These are phyloP conservation scores for Peronosclerospora sorghi DNA, from an alignment of 352 stramenopile species.

Conservation along the genomic window DNA sequence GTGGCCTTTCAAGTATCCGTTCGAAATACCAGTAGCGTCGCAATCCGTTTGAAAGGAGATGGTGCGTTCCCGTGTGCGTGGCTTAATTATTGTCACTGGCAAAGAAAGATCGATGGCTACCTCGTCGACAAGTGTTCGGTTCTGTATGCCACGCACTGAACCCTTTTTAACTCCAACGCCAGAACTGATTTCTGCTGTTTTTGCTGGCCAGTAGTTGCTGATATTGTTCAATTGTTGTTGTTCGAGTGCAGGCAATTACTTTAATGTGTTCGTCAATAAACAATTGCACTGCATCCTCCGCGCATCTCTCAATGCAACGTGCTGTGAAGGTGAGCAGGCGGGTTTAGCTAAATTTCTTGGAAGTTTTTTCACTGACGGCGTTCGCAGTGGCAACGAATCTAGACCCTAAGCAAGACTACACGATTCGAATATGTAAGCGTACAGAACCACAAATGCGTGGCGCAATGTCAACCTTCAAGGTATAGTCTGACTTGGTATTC, in stretches of 20 bases:
- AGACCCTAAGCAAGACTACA: slow-evolving; percentile 40
- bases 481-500: slow-evolving; percentile 1
- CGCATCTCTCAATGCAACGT: slow-evolving; percentile 61
- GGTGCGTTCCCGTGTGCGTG: slow-evolving; percentile 28
- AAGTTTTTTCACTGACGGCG: slow-evolving; percentile 3
- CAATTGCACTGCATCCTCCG: slow-evolving; percentile 65
- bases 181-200: slow-evolving; percentile 6
- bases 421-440: slow-evolving; percentile 64
- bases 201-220: slow-evolving; percentile 1
- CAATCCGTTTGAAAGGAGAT: slow-evolving; percentile 76
- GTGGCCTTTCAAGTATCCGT: slow-evolving; percentile 59
- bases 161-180: slow-evolving; percentile 25
- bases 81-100: not conserved
- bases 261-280: slow-evolving; percentile 80
- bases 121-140: slow-evolving; percentile 16
- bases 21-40: slow-evolving; percentile 41
- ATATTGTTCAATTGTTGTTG: not conserved
- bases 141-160: slow-evolving; percentile 28
- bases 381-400: slow-evolving; percentile 49
- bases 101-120: slow-evolving; percentile 7
- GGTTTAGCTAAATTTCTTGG: not conserved
- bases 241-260: slow-evolving; percentile 63
- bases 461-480: slow-evolving; percentile 81
- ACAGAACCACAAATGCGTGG: slow-evolving; percentile 79
- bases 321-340: slow-evolving; percentile 50